Conservation (phyloP, 352 stramenopile species). For the Pythium monospermum region DNA sequence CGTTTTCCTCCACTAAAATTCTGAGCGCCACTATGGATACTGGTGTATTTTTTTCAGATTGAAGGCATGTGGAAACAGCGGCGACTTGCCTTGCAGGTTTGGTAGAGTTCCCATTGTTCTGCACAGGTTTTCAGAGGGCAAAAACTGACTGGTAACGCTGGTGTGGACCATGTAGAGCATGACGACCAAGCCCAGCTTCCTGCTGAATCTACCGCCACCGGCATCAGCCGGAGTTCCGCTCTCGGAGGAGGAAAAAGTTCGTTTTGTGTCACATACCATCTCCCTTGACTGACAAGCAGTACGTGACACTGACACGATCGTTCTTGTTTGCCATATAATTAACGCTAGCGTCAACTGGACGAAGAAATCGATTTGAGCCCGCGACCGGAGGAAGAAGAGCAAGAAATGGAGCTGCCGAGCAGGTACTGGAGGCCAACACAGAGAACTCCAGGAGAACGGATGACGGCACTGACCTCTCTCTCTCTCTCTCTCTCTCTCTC, state of each 20-base stretch:
- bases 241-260: neutral
- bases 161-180: neutral
- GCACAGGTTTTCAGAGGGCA: no score
- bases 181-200: neutral
- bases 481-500: no score
- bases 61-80: conserved; percentile 22
- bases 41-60: neutral
- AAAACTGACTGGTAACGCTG: neutral
- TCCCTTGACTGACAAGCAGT: no score
- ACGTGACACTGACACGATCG: no score
- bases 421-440: no score
- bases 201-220: neutral
- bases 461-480: no score
- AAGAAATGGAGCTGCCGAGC: no score
- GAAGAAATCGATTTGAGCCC: conserved; percentile 8
- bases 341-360: conserved; percentile 10
- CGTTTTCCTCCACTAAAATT: no score
- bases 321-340: no score
- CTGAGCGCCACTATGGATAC: conserved; percentile 1
- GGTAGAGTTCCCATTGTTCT: neutral
- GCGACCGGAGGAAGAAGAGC: neutral
- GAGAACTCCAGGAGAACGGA: no score
- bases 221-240: neutral
- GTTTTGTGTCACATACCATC: neutral
- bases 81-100: conserved; percentile 13